Evolutionary conservation across 2,329 filamentous ascomycete species (phyloP).

Genomic region (Paraconiothyrium sp.): DNA sequence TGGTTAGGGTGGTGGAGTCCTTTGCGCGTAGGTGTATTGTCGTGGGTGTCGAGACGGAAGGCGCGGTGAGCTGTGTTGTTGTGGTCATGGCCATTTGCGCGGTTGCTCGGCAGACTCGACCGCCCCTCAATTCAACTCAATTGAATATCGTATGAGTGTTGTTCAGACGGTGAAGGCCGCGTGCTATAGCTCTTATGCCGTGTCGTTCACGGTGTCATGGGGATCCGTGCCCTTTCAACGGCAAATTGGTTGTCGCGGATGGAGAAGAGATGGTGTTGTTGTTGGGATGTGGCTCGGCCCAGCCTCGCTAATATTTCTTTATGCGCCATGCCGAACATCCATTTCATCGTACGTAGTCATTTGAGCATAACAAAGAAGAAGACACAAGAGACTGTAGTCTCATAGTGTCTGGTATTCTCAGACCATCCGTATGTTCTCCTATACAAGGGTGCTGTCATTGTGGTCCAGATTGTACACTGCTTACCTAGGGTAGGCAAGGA

Average conservation of each 20-base stretch:
- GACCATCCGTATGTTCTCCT: no score
- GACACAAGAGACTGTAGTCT: no score
- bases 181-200: background rate
- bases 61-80: conserved; percentile 1
- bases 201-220: background rate
- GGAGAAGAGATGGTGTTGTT: background rate
- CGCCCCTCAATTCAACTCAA: background rate
- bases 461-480: no score
- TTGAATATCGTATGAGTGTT: background rate
- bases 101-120: conserved; percentile 1
- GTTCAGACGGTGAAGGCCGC: background rate
- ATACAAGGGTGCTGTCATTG: no score
- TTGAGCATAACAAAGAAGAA: no score
- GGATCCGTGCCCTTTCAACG: background rate
- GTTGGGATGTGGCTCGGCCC: background rate
- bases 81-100: conserved; percentile 9
- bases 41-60: background rate
- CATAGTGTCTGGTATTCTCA: no score
- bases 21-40: background rate
- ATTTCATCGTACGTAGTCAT: background rate
- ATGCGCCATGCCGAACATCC: background rate
- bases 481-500: no score
- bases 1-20: background rate
- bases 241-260: background rate
- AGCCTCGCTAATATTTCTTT: conserved; percentile 7